Percentiles rank a stretch among this genome's conserved stretches.
These are phyloP conservation scores for Coleophoma eucalyptorum DNA, from an alignment of 2,329 filamentous ascomycete genomes.

Conservation along the genomic window DNA sequence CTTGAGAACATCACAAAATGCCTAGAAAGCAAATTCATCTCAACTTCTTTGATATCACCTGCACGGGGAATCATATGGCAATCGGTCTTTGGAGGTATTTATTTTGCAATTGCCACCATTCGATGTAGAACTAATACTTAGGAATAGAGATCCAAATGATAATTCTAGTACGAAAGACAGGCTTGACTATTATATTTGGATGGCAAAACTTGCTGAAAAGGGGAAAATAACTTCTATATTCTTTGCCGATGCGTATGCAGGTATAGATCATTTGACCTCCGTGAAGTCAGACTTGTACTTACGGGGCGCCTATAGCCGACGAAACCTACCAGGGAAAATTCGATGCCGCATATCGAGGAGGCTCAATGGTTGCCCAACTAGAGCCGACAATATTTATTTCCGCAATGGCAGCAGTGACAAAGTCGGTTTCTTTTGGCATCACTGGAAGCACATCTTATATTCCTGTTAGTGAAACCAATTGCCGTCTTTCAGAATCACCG, in stretches of 20 bases:
- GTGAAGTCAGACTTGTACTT: not conserved
- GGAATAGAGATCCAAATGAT: not conserved
- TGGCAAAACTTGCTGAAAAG: not conserved
- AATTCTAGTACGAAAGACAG: not conserved
- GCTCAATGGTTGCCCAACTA: slow-evolving; percentile 63
- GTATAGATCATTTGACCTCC: not conserved
- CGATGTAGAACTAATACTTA: not conserved
- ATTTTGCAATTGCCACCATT: not conserved
- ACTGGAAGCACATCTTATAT: slow-evolving; percentile 60
- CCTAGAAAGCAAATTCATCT: not conserved
- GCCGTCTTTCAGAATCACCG: not conserved
- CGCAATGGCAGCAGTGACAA: slow-evolving; percentile 64
- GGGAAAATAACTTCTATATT: slow-evolving; percentile 1
- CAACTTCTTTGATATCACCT: not conserved
- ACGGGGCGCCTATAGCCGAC: slow-evolving; percentile 23
- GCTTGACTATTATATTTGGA: not conserved
- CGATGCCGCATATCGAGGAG: slow-evolving; percentile 50
- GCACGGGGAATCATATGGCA: not conserved
- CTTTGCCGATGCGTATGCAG: slow-evolving; percentile 1
- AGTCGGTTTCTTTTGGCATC: slow-evolving; percentile 60
- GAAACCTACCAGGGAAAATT: slow-evolving; percentile 56
- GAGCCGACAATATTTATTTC: slow-evolving; percentile 58
- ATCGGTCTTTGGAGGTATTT: not conserved
- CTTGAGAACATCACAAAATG: not conserved
- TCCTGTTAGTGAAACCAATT: slow-evolving; percentile 1